Percentiles rank a stretch among this genome's conserved stretches.
Conservation (phyloP, 768 basidiomycete species). For the Hypsizygus marmoreus region DNA sequence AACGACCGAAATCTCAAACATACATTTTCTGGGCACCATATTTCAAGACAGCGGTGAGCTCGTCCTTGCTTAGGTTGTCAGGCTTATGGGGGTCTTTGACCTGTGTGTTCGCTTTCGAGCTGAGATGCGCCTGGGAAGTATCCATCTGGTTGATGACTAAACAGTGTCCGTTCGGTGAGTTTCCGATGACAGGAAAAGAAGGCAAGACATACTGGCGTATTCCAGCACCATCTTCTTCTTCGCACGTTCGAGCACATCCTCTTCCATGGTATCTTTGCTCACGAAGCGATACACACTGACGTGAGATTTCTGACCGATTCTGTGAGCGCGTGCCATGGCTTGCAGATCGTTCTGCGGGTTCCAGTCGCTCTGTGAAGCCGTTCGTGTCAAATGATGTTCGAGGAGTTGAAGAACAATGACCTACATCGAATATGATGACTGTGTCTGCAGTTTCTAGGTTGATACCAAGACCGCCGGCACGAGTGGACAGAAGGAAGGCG, state of each 20-base stretch:
- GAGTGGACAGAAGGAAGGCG: conserved; percentile 93
- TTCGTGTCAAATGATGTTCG: conserved; percentile 10
- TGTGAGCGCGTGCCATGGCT: conserved; percentile 99
- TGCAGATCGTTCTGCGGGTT: conserved; percentile 98
- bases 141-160: conserved; percentile 99
- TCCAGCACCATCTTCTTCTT: conserved; percentile 99
- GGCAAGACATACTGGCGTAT: conserved; percentile 87
- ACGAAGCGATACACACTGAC: conserved; percentile 99
- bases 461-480: conserved; percentile 97
- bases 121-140: conserved; percentile 94
- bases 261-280: conserved; percentile 99
- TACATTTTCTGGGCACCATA: conserved; percentile 99
- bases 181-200: not conserved
- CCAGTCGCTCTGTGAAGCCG: conserved; percentile 79
- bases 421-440: conserved; percentile 97
- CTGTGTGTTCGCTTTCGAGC: conserved; percentile 67
- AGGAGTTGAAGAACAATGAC: conserved; percentile 29
- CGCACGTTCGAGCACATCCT: conserved; percentile 95
- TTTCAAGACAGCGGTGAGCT: conserved; percentile 95
- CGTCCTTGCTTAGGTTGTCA: conserved; percentile 91
- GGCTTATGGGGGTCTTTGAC: conserved; percentile 72
- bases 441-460: conserved; percentile 99
- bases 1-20: conserved; percentile 32
- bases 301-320: conserved; percentile 98
- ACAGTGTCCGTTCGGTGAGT: conserved; percentile 12